A percentile compares a stretch with the other conserved stretches of the same genome.
These are phyloP conservation scores for Chloris gayana DNA, from an alignment of 176 grass and related monocot genomes.

Conservation along the genomic window DNA sequence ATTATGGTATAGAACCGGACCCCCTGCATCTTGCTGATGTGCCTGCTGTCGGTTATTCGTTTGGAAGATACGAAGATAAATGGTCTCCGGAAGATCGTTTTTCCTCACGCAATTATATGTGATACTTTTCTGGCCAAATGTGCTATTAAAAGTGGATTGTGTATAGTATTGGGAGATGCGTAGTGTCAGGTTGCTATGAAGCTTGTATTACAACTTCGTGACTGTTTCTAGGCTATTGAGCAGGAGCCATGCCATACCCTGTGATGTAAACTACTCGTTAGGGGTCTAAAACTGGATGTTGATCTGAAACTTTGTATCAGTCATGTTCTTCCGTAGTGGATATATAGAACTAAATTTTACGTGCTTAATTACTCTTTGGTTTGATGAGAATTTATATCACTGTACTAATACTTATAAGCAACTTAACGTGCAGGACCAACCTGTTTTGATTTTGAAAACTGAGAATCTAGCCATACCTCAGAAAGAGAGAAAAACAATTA, in stretches of 20 bases:
- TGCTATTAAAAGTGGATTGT: background rate
- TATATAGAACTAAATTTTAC: background rate
- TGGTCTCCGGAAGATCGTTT: constrained; percentile 73
- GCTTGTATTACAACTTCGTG: background rate
- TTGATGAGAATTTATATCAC: background rate
- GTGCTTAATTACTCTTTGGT: background rate
- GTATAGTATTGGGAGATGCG: background rate
- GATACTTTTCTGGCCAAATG: constrained; percentile 14
- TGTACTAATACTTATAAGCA: background rate
- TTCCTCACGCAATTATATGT: constrained; percentile 62
- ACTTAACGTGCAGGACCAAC: too few species aligned
- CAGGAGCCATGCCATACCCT: background rate
- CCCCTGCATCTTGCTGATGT: constrained; percentile 78
- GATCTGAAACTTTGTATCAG: background rate
- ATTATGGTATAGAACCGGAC: constrained; percentile 95
- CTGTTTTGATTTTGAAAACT: background rate
- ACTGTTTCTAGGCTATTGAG: background rate
- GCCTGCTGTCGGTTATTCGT: constrained; percentile 57
- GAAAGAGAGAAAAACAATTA: background rate
- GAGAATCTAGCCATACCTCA: background rate
- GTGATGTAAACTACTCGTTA: background rate
- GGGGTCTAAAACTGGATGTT: background rate
- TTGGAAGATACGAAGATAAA: constrained; percentile 73
- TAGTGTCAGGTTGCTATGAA: background rate
- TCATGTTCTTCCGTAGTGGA: background rate